Percentiles rank a stretch among this genome's conserved stretches.
phyloP scores from a whole-genome alignment of 208 protist species.

The Jaenimonas drosophilae region DNA sequence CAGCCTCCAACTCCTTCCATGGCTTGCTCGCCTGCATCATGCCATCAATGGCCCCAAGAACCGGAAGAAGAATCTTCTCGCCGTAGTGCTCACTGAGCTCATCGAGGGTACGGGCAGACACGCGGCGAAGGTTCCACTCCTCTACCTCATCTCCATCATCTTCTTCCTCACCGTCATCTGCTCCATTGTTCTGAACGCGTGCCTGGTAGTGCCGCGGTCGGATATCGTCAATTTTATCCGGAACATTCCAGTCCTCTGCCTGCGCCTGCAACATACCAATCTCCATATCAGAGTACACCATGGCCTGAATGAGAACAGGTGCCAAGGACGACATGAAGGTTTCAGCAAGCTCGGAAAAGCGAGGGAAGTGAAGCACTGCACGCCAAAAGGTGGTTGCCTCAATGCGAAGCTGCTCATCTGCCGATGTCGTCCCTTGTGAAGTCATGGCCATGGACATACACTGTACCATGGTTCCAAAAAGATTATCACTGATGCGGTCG shows the following conservation, averaged over 20 bases:
- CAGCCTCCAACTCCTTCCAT: constrained; percentile 85
- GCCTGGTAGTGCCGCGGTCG: constrained; percentile 74
- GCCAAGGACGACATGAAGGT: constrained; percentile 41
- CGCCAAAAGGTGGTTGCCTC: constrained; percentile 81
- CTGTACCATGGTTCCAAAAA: constrained; percentile 40
- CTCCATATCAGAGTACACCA: constrained; percentile 90
- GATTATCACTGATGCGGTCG: constrained; percentile 29
- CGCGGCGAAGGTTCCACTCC: constrained; percentile 90
- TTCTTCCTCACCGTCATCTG: constrained; percentile 64
- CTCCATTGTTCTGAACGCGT: constrained; percentile 25
- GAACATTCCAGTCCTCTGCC: constrained; percentile 69
- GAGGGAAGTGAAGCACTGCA: constrained; percentile 58
- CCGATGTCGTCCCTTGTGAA: constrained; percentile 8
- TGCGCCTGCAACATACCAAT: constrained; percentile 70
- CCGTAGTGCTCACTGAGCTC: constrained; percentile 76
- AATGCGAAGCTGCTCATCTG: constrained; percentile 62
- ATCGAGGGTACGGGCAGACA: constrained; percentile 80
- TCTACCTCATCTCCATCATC: constrained; percentile 82
- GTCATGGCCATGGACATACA: constrained; percentile 47
- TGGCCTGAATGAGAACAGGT: constrained; percentile 72
- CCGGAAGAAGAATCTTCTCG: constrained; percentile 55
- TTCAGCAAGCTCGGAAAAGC: constrained; percentile 49
- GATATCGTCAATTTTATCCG: constrained; percentile 79
- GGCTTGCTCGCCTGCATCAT: constrained; percentile 47
- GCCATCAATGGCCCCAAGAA: constrained; percentile 69